Evolutionary conservation across 306 rosid species (phyloP), one percentile per base, ranked within the genome.

Genomic region (Parietaria judaica): DNA sequence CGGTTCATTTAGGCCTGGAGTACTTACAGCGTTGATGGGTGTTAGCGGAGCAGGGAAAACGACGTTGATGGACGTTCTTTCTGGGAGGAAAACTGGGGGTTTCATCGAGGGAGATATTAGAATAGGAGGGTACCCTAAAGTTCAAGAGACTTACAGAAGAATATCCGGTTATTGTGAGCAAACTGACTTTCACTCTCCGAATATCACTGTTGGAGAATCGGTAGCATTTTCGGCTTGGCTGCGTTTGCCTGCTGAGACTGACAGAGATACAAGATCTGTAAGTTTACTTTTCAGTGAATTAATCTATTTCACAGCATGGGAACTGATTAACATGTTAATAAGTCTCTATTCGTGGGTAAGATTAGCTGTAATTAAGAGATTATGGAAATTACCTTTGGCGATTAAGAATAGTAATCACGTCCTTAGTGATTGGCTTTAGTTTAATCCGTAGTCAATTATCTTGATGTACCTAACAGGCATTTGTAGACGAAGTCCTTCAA

Each of bases 41-140:
- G 80, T 78, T 45, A 84, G 81, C 57, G 90, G 90, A 34, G 90
- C 90, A 7, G 90, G 90, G 35, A 81, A 78, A 64, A 81, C 90
- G 57, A 84, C 90, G n/a, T 68, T 84, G 55, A 60, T 84, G 80
- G 90, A 84, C 74, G 90, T 81, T 5, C 76, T 84, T 46, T 82
- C 82, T 3, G 90, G 86, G 64, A 74, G 90, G 59, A 84, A 84
- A 74, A 84, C 74, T 0, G 76, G 77, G 39, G 90, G 90, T 7
- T 58, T 54, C 53, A 79, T 76, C 8, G 74, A 74, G 54, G 90
- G 90, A 36, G 84, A 57, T 64, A 69, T 84, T 36, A 79, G 56
- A 58, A 60, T 84, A 50, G 83, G 80, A 9, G 90, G 86, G 16
- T 65, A 73, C 31, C 84, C 80, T 11, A 84, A 84, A 74, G 79